phyloP scores from a whole-genome alignment of 805 yeast genomes.

The Candida hungchunana region DNA sequence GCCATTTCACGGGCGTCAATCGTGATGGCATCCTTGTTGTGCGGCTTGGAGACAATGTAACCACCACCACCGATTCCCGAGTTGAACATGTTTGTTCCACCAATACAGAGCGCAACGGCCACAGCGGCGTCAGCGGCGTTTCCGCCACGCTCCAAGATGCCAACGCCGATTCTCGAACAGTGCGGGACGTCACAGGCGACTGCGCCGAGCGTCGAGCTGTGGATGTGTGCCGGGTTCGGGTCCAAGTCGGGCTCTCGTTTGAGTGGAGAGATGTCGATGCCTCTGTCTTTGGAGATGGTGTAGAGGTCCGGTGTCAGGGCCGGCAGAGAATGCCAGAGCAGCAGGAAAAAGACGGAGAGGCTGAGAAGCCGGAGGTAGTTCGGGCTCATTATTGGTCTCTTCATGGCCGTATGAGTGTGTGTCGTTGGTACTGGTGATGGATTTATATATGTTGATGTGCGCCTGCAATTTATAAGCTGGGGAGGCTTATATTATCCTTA shows the following conservation, averaged over 20 bases:
- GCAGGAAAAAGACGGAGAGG: background rate
- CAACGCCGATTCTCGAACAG: constrained; percentile 34
- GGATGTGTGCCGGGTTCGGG: constrained; percentile 30
- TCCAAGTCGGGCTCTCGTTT: constrained; percentile 32
- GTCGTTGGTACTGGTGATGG: no score
- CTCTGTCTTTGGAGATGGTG: constrained; percentile 19
- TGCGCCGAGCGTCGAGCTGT: constrained; percentile 20
- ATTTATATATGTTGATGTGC: no score
- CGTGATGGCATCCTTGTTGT: constrained; percentile 47
- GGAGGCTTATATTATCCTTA: no score
- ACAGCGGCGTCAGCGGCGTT: constrained; percentile 94
- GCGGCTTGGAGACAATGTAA: constrained; percentile 43
- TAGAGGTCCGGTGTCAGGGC: background rate
- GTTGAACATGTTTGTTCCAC: constrained; percentile 74
- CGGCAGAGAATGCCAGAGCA: constrained; percentile 7
- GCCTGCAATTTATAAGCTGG: no score
- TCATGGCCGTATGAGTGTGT: no score
- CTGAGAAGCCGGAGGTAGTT: no score
- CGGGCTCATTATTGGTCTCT: no score
- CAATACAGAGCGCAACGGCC: constrained; percentile 84
- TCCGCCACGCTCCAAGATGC: constrained; percentile 40
- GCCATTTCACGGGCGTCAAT: constrained; percentile 91
- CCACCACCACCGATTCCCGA: constrained; percentile 92
- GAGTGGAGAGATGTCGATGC: constrained; percentile 38
- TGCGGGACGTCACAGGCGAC: constrained; percentile 30